Conservation (phyloP, 2,329 filamentous ascomycete species). For the Xylariomycetidae sp. region DNA sequence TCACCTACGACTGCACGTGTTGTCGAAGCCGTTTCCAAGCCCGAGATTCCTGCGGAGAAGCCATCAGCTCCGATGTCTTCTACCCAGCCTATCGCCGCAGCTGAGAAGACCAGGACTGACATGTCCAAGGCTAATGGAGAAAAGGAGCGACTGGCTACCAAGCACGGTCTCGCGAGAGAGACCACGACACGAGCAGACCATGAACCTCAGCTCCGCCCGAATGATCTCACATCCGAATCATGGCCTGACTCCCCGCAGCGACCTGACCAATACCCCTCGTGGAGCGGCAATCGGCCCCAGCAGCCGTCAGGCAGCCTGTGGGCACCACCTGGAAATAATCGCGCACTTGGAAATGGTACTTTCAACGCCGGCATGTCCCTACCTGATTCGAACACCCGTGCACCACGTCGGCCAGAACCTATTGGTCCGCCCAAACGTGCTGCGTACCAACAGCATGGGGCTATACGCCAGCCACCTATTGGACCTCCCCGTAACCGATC, state of each 20-base stretch:
- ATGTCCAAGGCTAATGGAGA: no score
- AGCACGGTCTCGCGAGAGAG: conserved; percentile 2
- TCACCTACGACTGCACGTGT: conserved; percentile 28
- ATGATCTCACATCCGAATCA: conserved; percentile 26
- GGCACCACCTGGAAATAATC: conserved; percentile 68
- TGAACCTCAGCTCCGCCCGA: no score
- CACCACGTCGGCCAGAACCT: conserved; percentile 20
- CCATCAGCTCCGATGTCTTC: no score
- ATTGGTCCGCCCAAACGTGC: conserved; percentile 23
- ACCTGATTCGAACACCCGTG: conserved; percentile 32
- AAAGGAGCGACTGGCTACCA: conserved; percentile 7
- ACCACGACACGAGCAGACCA: no score
- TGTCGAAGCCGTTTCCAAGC: conserved; percentile 3
- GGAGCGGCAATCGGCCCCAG: no score
- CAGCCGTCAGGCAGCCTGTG: no score
- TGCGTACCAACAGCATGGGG: neutral
- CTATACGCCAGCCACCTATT: no score
- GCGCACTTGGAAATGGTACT: conserved; percentile 72
- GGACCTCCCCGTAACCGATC: neutral
- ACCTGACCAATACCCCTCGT: conserved; percentile 45
- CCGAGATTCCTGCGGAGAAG: conserved; percentile 6
- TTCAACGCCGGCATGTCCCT: conserved; percentile 60
- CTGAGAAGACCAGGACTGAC: no score
- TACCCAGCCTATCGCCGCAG: no score
- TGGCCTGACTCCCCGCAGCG: conserved; percentile 26